Conservation (phyloP, 2,329 filamentous ascomycete species). For the Arthrobotrys sinensis region DNA sequence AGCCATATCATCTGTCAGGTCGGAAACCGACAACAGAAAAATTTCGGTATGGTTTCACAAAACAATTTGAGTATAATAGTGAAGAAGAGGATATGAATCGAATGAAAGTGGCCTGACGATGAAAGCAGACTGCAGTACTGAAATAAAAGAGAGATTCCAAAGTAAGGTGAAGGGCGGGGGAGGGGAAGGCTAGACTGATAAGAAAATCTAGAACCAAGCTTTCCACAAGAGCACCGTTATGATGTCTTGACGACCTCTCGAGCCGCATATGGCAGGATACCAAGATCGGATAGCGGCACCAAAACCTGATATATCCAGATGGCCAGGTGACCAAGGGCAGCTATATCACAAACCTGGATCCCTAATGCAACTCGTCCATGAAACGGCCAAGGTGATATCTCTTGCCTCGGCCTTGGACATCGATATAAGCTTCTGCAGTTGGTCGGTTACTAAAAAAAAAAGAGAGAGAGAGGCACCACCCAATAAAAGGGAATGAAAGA, state of each 20-base stretch:
- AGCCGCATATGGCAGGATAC: neutral
- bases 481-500: neutral
- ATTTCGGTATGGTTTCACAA: neutral
- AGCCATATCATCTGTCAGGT: constrained; percentile 27
- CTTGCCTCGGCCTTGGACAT: neutral
- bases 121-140: neutral
- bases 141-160: neutral
- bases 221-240: neutral
- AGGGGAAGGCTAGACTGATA: neutral
- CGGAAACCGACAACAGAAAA: neutral
- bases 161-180: neutral
- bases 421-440: constrained; percentile 5
- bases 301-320: neutral
- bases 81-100: neutral
- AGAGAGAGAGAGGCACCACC: neutral
- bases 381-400: constrained; percentile 17
- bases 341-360: constrained; percentile 5
- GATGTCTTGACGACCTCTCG: neutral
- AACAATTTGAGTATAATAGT: neutral
- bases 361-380: constrained; percentile 10
- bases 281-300: constrained; percentile 1
- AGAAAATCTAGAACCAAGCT: constrained; percentile 1
- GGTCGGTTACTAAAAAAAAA: neutral
- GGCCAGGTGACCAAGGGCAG: neutral
- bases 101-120: neutral